phyloP scores from a whole-genome alignment of 2,329 filamentous ascomycete genomes.

The Neurospora sp. region DNA sequence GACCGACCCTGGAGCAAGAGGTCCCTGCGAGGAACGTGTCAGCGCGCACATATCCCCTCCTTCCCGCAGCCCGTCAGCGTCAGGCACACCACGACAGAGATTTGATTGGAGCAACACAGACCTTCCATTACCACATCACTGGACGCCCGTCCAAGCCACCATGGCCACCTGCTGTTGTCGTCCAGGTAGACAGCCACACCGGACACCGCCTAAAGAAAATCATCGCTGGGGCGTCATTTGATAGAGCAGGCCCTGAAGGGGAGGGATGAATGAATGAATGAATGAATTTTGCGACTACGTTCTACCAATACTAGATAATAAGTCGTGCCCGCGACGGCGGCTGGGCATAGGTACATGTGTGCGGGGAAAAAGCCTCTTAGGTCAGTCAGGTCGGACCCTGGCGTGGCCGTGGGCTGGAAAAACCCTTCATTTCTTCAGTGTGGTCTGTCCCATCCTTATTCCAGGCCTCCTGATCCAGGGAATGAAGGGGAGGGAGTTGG shows the following conservation, averaged over 20 bases:
- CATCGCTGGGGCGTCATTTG: neutral
- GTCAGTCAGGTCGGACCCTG: too few relatives aligned
- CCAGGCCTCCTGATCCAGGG: too few relatives aligned
- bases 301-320: too few relatives aligned
- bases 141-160: neutral
- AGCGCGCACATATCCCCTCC: neutral
- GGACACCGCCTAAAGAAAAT: neutral
- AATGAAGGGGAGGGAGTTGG: neutral
- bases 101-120: neutral
- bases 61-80: neutral
- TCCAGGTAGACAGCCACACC: neutral
- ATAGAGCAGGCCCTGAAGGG: neutral
- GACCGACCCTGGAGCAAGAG: conserved; percentile 5
- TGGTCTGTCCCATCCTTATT: too few relatives aligned
- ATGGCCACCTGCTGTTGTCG: neutral
- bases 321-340: too few relatives aligned
- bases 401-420: too few relatives aligned
- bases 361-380: too few relatives aligned
- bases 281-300: too few relatives aligned
- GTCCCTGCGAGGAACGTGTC: conserved; percentile 6
- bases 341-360: too few relatives aligned
- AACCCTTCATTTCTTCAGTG: too few relatives aligned
- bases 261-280: too few relatives aligned
- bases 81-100: neutral
- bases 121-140: neutral